A percentile compares a stretch with the other conserved stretches of the same genome.
These are phyloP conservation scores for Gleditsia sinensis DNA, from an alignment of 306 rosid species.

Conservation along the genomic window DNA sequence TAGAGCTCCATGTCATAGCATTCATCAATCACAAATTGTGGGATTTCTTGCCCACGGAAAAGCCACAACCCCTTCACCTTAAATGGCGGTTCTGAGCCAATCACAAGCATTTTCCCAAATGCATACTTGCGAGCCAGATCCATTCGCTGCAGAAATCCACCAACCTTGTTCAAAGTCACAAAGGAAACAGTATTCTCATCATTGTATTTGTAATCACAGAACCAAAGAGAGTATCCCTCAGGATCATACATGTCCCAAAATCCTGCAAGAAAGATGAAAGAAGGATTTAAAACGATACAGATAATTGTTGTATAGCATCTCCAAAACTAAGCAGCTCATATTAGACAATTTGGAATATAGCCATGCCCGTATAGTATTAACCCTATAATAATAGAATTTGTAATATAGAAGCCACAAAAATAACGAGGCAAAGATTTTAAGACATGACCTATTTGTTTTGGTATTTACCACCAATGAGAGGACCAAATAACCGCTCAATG, in stretches of 20 bases:
- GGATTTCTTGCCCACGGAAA: slow-evolving; percentile 83
- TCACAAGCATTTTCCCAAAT: slow-evolving; percentile 88
- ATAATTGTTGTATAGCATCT: not conserved
- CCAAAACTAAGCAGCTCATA: not conserved
- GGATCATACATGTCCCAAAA: slow-evolving; percentile 98
- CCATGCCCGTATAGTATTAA: not conserved
- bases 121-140: slow-evolving; percentile 89
- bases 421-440: not conserved
- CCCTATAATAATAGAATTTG: not conserved
- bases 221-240: slow-evolving; percentile 92
- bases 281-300: not conserved
- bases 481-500: not conserved
- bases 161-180: slow-evolving; percentile 81
- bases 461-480: not conserved
- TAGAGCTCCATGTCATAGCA: slow-evolving; percentile 95
- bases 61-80: slow-evolving; percentile 97
- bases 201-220: slow-evolving; percentile 89
- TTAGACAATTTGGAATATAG: not conserved
- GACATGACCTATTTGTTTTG: not conserved
- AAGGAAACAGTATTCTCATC: slow-evolving; percentile 83
- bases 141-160: slow-evolving; percentile 92
- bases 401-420: not conserved
- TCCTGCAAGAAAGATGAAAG: slow-evolving; percentile 47
- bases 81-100: slow-evolving; percentile 71
- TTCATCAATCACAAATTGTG: slow-evolving; percentile 71